A percentile compares a stretch with the other conserved stretches of the same genome.
Conservation (phyloP, 2,329 filamentous ascomycete species). For the Cladophialophora yegresii region DNA sequence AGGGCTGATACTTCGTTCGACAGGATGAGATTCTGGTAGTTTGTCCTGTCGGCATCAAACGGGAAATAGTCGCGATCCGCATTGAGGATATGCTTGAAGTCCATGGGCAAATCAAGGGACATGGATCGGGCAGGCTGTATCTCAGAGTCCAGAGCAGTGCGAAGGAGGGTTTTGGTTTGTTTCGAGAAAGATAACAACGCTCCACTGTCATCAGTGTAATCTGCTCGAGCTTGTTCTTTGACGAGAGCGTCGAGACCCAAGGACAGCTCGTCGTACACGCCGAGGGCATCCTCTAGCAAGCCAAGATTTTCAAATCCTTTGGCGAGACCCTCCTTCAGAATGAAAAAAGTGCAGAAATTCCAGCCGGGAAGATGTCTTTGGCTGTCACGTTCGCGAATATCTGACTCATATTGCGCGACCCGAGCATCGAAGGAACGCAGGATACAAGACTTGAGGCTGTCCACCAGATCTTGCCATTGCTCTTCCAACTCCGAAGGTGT, state of each 20-base stretch:
- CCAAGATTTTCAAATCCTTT: conserved; percentile 95
- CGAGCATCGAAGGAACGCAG: conserved; percentile 85
- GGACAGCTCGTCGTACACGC: conserved; percentile 91
- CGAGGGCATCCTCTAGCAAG: conserved; percentile 88
- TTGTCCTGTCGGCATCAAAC: conserved; percentile 64
- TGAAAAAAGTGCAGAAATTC: conserved; percentile 99
- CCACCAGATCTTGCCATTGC: conserved; percentile 80
- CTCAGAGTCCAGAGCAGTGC: conserved; percentile 50
- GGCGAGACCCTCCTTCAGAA: conserved; percentile 91
- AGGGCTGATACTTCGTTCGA: conserved; percentile 95
- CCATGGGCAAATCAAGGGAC: conserved; percentile 37
- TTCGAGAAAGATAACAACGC: conserved; percentile 72
- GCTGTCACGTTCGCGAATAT: conserved; percentile 89
- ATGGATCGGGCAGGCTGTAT: conserved; percentile 14
- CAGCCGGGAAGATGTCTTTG: conserved; percentile 87
- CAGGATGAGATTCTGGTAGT: conserved; percentile 88
- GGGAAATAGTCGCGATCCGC: conserved; percentile 38
- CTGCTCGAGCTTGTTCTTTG: conserved; percentile 67
- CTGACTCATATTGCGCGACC: conserved; percentile 93
- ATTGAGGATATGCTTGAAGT: conserved; percentile 25
- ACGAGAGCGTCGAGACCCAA: conserved; percentile 82
- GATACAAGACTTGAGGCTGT: conserved; percentile 84
- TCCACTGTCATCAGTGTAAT: conserved; percentile 67
- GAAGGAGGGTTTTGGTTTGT: conserved; percentile 65
- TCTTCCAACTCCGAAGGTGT: conserved; percentile 78